phyloP scores from a whole-genome alignment of 306 rosid genomes.

The Biancaea sappan region DNA sequence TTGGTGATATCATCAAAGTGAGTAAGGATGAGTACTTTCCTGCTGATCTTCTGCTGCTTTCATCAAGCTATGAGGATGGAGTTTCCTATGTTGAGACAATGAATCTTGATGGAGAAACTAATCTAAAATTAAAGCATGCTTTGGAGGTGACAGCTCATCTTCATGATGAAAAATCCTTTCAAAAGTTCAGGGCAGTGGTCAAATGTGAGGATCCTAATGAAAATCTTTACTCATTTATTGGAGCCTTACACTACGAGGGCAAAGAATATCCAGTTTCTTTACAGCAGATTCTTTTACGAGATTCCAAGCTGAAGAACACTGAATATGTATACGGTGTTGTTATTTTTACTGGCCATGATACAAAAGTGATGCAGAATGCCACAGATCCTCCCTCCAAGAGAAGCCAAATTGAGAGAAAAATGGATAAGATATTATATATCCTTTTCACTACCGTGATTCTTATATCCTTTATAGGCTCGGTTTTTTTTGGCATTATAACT shows the following conservation, averaged over 20 bases:
- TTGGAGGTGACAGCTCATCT: slow-evolving; percentile 54
- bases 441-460: slow-evolving; percentile 52
- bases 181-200: slow-evolving; percentile 40
- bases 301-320: slow-evolving; percentile 60
- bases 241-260: slow-evolving; percentile 31
- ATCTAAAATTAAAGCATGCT: slow-evolving; percentile 55
- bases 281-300: slow-evolving; percentile 54
- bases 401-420: slow-evolving; percentile 54
- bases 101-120: slow-evolving; percentile 69
- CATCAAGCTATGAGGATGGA: slow-evolving; percentile 54
- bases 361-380: slow-evolving; percentile 63
- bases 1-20: slow-evolving; percentile 60
- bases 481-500: slow-evolving; percentile 42
- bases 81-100: slow-evolving; percentile 60
- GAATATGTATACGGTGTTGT: slow-evolving; percentile 52
- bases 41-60: slow-evolving; percentile 58
- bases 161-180: slow-evolving; percentile 36
- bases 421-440: slow-evolving; percentile 58
- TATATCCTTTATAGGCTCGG: slow-evolving; percentile 49
- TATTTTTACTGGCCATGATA: slow-evolving; percentile 58
- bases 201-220: slow-evolving; percentile 65
- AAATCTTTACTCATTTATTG: slow-evolving; percentile 54
- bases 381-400: slow-evolving; percentile 62
- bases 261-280: slow-evolving; percentile 45
- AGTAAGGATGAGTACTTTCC: slow-evolving; percentile 59